phyloP scores from a whole-genome alignment of 2,329 filamentous ascomycete genomes.

The Fusarium sororula region DNA sequence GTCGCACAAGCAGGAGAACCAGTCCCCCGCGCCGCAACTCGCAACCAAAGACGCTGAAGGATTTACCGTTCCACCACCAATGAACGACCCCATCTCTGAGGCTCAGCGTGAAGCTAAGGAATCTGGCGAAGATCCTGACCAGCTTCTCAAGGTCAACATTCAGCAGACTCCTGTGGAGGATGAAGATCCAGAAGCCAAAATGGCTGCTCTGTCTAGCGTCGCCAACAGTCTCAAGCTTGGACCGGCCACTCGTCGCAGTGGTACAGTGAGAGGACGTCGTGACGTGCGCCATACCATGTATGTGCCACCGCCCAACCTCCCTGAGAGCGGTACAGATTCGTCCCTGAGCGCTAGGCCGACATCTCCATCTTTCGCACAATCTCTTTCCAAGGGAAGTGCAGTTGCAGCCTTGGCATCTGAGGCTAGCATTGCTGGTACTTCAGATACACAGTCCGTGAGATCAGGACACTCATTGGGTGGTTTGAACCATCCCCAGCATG shows the following conservation, averaged over 20 bases:
- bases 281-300: constrained; percentile 94
- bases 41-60: constrained; percentile 76
- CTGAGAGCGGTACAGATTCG: constrained; percentile 46
- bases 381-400: constrained; percentile 50
- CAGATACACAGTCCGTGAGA: constrained; percentile 90
- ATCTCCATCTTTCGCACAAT: constrained; percentile 36
- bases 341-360: constrained; percentile 26
- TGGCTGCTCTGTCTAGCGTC: constrained; percentile 78
- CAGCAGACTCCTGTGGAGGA: constrained; percentile 80
- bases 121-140: constrained; percentile 66
- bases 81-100: constrained; percentile 73
- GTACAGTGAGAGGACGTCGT: constrained; percentile 85
- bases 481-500: constrained; percentile 76
- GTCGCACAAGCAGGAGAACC: constrained; percentile 50
- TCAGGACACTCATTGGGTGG: constrained; percentile 84
- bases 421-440: constrained; percentile 65
- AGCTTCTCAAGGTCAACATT: constrained; percentile 82
- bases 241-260: constrained; percentile 73
- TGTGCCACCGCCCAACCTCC: constrained; percentile 61
- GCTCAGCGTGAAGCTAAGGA: constrained; percentile 71
- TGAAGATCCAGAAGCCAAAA: constrained; percentile 77
- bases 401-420: constrained; percentile 70
- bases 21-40: constrained; percentile 43
- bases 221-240: constrained; percentile 75
- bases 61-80: constrained; percentile 74